Base-by-base conservation (phyloP, 805 yeast genomes). In the Cyberlindnera nakhonratchasimensis region DNA sequence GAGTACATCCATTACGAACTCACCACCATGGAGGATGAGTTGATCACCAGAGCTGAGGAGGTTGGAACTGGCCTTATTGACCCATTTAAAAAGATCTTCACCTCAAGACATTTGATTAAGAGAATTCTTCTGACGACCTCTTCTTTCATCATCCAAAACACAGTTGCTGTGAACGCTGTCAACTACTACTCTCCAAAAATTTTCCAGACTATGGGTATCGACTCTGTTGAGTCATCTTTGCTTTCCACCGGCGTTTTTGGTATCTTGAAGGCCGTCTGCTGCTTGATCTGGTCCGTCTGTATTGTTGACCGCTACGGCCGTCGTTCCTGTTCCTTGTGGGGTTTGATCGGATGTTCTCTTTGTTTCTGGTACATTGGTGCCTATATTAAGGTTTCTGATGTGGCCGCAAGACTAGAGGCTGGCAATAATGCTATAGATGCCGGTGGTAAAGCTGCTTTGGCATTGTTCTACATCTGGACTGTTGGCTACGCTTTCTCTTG, bases 191-290 rank as follows among this genome's bases (percentile, higher is more conserved):
- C 79, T n/a, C 78, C 78, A 19, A 65, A 69, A 9, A 64, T 76
- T 32, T 73, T 75, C 58, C 61, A 67, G 46, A 65, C 76, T 4
- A 63, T 75, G 43, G 80, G 81, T 14, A 66, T 75, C 16, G 55
- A 56, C 25, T 74, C 77, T 2, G 55, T 69, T 7, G 62, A 69
- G 36, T 69, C 77, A 1, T 68, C 71, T 2, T 62, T 76, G 33
- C 64, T 72, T 16, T 72, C 80, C 4, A 74, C 79, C 7, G 80
- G 80, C 39, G 60, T 75, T 40, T 74, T 74, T 55, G 81, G 80
- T 22, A 60, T 74, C 28, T 60, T 74, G 34, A 75, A 75, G 48
- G 71, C 67, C 13, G 61, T 62, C n/a, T 69, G 70, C 24, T 67
- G 74, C 17, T 56, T 70, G 26, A 50, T 70, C 17, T 73, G 74